Evolutionary conservation across 2,329 filamentous ascomycete genomes (phyloP).

Genomic region (Dactylellina leptospora): DNA sequence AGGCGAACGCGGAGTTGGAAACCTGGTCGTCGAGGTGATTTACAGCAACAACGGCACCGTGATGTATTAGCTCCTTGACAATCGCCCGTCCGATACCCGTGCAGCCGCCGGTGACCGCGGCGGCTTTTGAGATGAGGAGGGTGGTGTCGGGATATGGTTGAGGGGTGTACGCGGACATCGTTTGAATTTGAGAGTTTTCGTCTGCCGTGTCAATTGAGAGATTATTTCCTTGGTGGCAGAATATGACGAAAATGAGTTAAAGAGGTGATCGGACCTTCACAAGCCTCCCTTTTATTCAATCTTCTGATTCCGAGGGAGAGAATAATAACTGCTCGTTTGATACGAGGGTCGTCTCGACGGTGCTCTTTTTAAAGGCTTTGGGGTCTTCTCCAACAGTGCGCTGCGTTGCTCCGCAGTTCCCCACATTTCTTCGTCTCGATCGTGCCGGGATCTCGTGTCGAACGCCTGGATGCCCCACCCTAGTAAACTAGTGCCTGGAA

Average conservation of each 20-base stretch:
- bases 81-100: conserved; percentile 90
- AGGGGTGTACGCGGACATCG: conserved; percentile 33
- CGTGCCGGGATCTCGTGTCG: conserved; percentile 50
- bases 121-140: conserved; percentile 77
- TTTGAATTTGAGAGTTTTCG: background rate
- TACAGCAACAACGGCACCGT: conserved; percentile 80
- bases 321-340: no score
- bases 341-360: conserved; percentile 28
- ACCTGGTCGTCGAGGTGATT: conserved; percentile 69
- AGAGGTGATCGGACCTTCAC: background rate
- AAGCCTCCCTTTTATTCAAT: background rate
- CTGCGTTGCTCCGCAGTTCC: conserved; percentile 17
- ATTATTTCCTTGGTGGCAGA: no score
- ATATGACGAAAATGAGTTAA: background rate
- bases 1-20: conserved; percentile 66
- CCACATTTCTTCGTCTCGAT: conserved; percentile 48
- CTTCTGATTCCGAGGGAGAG: background rate
- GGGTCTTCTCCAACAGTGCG: conserved; percentile 4
- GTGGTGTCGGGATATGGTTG: conserved; percentile 52
- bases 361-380: no score
- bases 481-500: background rate
- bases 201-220: conserved; percentile 5
- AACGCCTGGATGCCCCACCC: conserved; percentile 3
- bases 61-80: conserved; percentile 77
- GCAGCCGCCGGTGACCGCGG: conserved; percentile 85